These are phyloP conservation scores for Neurospora sublineolata DNA, from an alignment of 495 filamentous ascomycete species.

Conservation along the genomic window DNA sequence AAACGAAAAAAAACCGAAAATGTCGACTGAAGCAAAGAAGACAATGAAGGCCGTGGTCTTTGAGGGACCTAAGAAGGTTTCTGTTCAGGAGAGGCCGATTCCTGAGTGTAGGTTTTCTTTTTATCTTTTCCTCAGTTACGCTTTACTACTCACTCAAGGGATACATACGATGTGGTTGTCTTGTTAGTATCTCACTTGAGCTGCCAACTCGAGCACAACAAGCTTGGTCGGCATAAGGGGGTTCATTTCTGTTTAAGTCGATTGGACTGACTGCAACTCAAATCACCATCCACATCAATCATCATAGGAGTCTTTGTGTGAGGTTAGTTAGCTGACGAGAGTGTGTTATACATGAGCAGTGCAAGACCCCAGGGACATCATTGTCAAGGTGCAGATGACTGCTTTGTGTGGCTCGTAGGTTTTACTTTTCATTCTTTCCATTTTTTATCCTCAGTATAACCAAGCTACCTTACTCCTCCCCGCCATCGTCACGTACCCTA, in stretches of 20 bases:
- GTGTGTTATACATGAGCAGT: slow-evolving; percentile 33
- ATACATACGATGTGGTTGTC: too few relatives aligned
- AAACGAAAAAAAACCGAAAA: not conserved
- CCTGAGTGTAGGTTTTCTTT: slow-evolving; percentile 33
- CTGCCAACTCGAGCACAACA: too few relatives aligned
- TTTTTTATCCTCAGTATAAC: not conserved
- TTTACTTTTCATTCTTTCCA: not conserved
- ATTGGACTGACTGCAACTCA: not conserved
- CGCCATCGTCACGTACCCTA: not conserved
- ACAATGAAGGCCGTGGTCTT: slow-evolving; percentile 65
- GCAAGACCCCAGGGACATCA: slow-evolving; percentile 59
- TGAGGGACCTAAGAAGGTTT: slow-evolving; percentile 49
- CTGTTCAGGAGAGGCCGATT: slow-evolving; percentile 52
- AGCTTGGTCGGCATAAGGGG: too few relatives aligned
- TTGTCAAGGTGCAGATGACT: slow-evolving; percentile 76
- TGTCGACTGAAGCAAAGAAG: not conserved
- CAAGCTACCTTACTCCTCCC: not conserved
- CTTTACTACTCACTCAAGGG: too few relatives aligned
- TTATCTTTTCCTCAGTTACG: not conserved
- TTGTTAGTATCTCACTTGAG: too few relatives aligned
- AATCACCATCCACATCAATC: not conserved
- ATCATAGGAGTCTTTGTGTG: not conserved
- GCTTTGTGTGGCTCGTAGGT: slow-evolving; percentile 84
- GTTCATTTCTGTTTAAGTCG: too few relatives aligned
- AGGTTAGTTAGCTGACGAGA: slow-evolving; percentile 12